Evolutionary conservation across 768 basidiomycete species (phyloP).

Genomic region (Tylopilus balloui): DNA sequence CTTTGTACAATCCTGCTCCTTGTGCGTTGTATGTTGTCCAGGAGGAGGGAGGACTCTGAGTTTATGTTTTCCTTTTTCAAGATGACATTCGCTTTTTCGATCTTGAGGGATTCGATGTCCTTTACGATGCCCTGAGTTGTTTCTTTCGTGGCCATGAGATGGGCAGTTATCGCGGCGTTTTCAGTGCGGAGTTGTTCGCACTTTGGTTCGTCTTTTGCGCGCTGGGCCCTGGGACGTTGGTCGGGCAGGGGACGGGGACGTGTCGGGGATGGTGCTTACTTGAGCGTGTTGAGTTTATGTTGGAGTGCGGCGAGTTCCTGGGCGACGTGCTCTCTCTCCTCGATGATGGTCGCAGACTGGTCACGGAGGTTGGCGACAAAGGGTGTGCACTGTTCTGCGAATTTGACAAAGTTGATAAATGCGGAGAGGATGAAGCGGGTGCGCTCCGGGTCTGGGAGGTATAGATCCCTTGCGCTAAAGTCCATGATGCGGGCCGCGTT

Average conservation of each 20-base stretch:
- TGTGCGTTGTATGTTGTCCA: conserved; percentile 59
- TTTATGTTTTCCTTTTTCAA: conserved; percentile 68
- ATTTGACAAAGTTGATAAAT: conserved; percentile 92
- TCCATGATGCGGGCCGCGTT: conserved; percentile 68
- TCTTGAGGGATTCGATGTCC: conserved; percentile 67
- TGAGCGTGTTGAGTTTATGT: conserved; percentile 49
- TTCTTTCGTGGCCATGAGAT: conserved; percentile 68
- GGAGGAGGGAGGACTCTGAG: conserved; percentile 52
- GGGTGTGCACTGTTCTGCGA: conserved; percentile 67
- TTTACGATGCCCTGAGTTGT: conserved; percentile 53
- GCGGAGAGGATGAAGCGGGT: conserved; percentile 76
- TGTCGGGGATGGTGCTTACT: conserved; percentile 38
- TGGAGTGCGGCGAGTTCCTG: conserved; percentile 47
- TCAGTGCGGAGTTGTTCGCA: conserved; percentile 56
- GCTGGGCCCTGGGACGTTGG: conserved; percentile 44
- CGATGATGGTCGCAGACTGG: conserved; percentile 49
- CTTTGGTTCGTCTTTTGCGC: conserved; percentile 65
- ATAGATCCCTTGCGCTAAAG: conserved; percentile 73
- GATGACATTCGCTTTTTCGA: conserved; percentile 59
- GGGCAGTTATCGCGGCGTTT: conserved; percentile 57
- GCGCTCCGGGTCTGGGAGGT: conserved; percentile 67
- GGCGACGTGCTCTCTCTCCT: conserved; percentile 57
- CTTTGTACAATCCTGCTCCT: conserved; percentile 83
- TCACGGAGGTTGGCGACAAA: conserved; percentile 62
- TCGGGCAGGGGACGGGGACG: not conserved